Evolutionary conservation across 441 rosid genomes (phyloP).

Genomic region (Gossypium lobatum): DNA sequence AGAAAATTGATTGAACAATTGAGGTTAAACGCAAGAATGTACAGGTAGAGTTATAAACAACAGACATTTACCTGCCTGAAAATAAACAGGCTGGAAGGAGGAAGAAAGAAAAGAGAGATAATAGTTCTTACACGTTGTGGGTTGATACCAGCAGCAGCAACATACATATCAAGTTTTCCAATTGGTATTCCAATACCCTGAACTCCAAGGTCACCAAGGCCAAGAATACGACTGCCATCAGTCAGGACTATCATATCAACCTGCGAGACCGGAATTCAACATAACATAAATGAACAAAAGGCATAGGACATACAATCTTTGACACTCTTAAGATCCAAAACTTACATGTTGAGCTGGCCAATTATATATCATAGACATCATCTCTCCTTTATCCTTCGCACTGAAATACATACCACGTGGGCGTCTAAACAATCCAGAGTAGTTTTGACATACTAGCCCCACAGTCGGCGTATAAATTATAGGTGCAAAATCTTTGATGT

Average conservation of each 20-base stretch:
- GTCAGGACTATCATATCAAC: slow-evolving; percentile 98
- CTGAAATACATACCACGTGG: slow-evolving; percentile 99
- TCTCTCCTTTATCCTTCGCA: slow-evolving; percentile 97
- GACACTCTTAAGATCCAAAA: slow-evolving; percentile 5
- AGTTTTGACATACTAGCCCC: slow-evolving; percentile 94
- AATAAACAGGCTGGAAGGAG: not conserved
- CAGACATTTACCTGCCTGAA: not conserved
- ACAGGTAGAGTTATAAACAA: not conserved
- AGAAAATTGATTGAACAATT: slow-evolving; percentile 12
- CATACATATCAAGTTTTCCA: slow-evolving; percentile 95
- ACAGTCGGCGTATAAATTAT: slow-evolving; percentile 95
- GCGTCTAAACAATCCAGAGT: slow-evolving; percentile 91
- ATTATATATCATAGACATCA: slow-evolving; percentile 99
- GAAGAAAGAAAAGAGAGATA: not conserved
- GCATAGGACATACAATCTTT: not conserved
- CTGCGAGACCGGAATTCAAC: slow-evolving; percentile 30
- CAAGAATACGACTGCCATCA: slow-evolving; percentile 96
- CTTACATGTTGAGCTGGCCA: slow-evolving; percentile 89
- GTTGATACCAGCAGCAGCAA: slow-evolving; percentile 93
- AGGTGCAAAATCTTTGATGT: slow-evolving; percentile 90
- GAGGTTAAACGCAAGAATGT: slow-evolving; percentile 2
- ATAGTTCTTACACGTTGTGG: slow-evolving; percentile 64
- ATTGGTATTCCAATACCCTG: slow-evolving; percentile 97
- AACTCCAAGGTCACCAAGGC: slow-evolving; percentile 98
- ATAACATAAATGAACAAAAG: slow-evolving; percentile 16